Evolutionary conservation across 2,329 filamentous ascomycete species (phyloP).

Genomic region (Ophiostoma sp.): DNA sequence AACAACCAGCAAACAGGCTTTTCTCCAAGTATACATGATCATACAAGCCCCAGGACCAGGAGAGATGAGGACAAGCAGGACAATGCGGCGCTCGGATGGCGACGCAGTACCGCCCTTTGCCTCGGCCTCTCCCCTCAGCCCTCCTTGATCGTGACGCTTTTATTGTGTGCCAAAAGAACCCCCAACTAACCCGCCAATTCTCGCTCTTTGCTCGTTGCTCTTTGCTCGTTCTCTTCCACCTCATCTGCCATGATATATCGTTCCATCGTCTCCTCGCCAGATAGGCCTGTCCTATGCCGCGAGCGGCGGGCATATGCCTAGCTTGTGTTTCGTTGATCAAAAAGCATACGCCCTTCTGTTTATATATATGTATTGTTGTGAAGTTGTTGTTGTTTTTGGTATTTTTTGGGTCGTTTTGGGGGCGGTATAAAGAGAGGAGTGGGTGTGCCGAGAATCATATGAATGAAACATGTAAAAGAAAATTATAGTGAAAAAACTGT

Average conservation of each 20-base stretch:
- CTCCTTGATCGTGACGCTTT: slow-evolving; percentile 5
- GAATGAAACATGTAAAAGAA: background rate
- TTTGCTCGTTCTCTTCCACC: background rate
- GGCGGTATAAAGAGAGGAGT: slow-evolving; percentile 20
- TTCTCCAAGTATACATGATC: slow-evolving; percentile 12
- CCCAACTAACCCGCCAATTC: background rate
- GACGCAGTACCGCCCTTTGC: background rate
- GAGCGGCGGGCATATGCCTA: background rate
- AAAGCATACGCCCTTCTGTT: background rate
- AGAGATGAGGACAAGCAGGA: background rate
- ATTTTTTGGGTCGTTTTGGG: slow-evolving; percentile 14
- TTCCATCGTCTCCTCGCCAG: slow-evolving; percentile 16
- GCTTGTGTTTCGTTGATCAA: background rate
- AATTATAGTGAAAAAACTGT: background rate
- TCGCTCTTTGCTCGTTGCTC: background rate
- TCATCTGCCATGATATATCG: slow-evolving; percentile 10
- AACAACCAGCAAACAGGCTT: slow-evolving; percentile 2
- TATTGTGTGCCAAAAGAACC: background rate
- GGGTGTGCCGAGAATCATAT: slow-evolving; percentile 15
- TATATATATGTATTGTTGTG: background rate
- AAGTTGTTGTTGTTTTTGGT: background rate
- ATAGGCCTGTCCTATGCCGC: background rate
- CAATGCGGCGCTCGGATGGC: background rate
- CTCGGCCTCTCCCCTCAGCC: background rate
- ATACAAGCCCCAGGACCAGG: background rate